A percentile compares a stretch with the other conserved stretches of the same genome.
Conservation (phyloP, 805 yeast species). For the Clavispora phyllophila region DNA sequence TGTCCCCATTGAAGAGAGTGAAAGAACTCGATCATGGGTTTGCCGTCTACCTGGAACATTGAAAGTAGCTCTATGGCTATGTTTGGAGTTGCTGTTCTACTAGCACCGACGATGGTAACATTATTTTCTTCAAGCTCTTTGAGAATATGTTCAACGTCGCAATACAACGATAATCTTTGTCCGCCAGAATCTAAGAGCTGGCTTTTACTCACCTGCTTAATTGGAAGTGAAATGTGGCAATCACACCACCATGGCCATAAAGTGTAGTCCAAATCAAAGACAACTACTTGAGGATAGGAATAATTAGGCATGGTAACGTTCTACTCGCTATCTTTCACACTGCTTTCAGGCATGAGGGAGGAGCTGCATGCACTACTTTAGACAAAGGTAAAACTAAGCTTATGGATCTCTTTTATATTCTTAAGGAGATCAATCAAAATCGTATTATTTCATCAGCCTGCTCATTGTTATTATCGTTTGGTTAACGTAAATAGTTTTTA, state of each 20-base stretch:
- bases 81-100: conserved; percentile 75
- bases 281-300: conserved; percentile 44
- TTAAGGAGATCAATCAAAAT: too few relatives aligned
- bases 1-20: conserved; percentile 68
- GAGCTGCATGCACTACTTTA: too few relatives aligned
- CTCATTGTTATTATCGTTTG: too few relatives aligned
- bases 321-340: too few relatives aligned
- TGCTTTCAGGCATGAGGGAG: too few relatives aligned
- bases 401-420: too few relatives aligned
- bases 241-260: conserved; percentile 86
- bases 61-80: conserved; percentile 63
- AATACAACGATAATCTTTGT: conserved; percentile 51
- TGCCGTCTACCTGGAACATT: conserved; percentile 47
- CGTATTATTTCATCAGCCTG: too few relatives aligned
- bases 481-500: too few relatives aligned
- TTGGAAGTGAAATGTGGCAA: conserved; percentile 59
- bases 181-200: conserved; percentile 51
- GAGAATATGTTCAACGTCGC: conserved; percentile 65
- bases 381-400: too few relatives aligned
- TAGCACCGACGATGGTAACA: conserved; percentile 62
- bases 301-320: not conserved
- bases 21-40: conserved; percentile 48
- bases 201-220: conserved; percentile 17
- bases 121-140: conserved; percentile 42
- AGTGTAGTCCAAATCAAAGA: conserved; percentile 73